Conservation (phyloP, 352 stramenopile species). For the Globisporangium ultimum region DNA sequence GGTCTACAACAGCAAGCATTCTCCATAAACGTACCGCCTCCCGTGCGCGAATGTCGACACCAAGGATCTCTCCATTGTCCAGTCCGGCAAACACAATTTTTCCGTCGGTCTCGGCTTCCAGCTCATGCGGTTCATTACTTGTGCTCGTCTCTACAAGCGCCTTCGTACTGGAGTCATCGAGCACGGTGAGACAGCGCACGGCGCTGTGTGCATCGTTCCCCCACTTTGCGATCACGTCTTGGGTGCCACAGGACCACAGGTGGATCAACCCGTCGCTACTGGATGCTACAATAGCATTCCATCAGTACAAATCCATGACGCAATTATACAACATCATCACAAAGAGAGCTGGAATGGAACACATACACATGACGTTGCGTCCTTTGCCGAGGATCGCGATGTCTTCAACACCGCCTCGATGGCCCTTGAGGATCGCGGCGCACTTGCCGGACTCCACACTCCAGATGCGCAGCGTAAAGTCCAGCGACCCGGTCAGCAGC, state of each 20-base stretch:
- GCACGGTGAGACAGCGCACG: slow-evolving; percentile 46
- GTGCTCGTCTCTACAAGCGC: slow-evolving; percentile 8
- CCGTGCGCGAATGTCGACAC: slow-evolving; percentile 53
- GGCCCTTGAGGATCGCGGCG: slow-evolving; percentile 55
- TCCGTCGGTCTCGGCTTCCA: slow-evolving; percentile 55
- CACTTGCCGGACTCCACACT: slow-evolving; percentile 40
- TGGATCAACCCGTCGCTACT: slow-evolving; percentile 61
- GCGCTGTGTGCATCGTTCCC: slow-evolving; percentile 48
- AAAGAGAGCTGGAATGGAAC: neutral
- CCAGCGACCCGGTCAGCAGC: slow-evolving; percentile 61
- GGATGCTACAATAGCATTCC: slow-evolving; percentile 29
- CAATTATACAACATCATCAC: neutral
- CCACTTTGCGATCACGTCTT: slow-evolving; percentile 59
- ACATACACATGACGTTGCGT: slow-evolving; percentile 73
- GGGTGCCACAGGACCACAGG: slow-evolving; percentile 57
- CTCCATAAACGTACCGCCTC: slow-evolving; percentile 22
- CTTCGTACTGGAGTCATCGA: slow-evolving; percentile 27
- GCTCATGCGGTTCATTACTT: slow-evolving; percentile 3
- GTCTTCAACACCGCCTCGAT: slow-evolving; percentile 53
- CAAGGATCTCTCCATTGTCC: slow-evolving; percentile 54
- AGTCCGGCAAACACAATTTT: slow-evolving; percentile 66
- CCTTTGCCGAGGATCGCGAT: slow-evolving; percentile 59
- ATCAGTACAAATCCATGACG: too few species aligned
- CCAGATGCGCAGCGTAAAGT: slow-evolving; percentile 77
- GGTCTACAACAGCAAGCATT: neutral